Conservation (phyloP, 2,329 filamentous ascomycete genomes). For the Epichloe bromicola region DNA sequence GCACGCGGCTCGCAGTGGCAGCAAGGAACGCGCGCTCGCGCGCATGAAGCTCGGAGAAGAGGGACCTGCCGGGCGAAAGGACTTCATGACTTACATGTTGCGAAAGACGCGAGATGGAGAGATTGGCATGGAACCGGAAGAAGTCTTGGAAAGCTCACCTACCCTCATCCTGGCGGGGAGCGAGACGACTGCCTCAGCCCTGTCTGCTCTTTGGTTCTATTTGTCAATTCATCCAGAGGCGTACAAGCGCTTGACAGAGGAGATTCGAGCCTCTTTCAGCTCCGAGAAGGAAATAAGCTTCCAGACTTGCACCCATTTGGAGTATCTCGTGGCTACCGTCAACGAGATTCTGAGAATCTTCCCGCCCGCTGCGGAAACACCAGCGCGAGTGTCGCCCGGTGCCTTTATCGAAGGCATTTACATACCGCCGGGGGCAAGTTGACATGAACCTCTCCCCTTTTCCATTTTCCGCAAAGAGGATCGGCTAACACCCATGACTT, state of each 20-base stretch:
- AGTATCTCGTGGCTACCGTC: conserved; percentile 28
- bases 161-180: conserved; percentile 18
- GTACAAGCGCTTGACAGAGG: conserved; percentile 20
- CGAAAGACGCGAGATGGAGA: conserved; percentile 17
- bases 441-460: too few species aligned
- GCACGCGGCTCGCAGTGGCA: conserved; percentile 7
- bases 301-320: conserved; percentile 14
- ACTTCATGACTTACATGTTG: conserved; percentile 18
- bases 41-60: conserved; percentile 11
- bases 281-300: conserved; percentile 25
- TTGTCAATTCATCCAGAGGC: conserved; percentile 17
- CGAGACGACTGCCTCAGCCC: conserved; percentile 21
- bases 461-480: too few species aligned
- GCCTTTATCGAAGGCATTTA: conserved; percentile 19
- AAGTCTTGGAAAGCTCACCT: conserved; percentile 18
- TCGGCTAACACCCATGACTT: neutral
- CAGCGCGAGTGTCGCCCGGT: conserved; percentile 17
- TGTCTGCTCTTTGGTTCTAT: conserved; percentile 18
- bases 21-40: conserved; percentile 11
- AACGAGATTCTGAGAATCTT: conserved; percentile 30
- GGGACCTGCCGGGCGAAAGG: conserved; percentile 9
- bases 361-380: conserved; percentile 19
- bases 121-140: conserved; percentile 17
- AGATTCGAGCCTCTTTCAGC: conserved; percentile 15
- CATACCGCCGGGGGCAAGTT: conserved; percentile 22